Evolutionary conservation across 83 land plant species (phyloP).

Genomic region (Thuja plicata): DNA sequence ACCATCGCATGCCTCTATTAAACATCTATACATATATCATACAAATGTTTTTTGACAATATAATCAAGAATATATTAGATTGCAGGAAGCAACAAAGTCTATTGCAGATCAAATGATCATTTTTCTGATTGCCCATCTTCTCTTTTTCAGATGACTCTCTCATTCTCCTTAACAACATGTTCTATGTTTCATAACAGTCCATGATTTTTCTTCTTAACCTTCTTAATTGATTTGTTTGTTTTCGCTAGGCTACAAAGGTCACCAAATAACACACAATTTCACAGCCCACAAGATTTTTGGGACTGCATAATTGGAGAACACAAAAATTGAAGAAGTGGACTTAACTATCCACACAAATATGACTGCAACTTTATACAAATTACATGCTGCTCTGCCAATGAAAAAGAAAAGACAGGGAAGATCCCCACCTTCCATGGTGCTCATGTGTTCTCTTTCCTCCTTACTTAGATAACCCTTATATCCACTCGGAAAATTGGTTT

Average conservation of each 20-base stretch:
- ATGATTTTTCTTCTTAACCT: too few relatives aligned
- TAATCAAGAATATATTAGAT: too few relatives aligned
- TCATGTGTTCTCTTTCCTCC: constrained; percentile 5
- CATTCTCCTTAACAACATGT: not conserved
- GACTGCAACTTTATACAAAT: constrained; percentile 6
- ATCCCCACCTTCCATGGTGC: not conserved
- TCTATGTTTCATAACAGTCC: too few relatives aligned
- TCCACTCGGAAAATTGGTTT: not conserved
- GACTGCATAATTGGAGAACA: not conserved
- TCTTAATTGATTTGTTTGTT: not conserved
- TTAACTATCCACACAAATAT: constrained; percentile 6
- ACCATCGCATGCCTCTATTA: too few relatives aligned
- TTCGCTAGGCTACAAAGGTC: not conserved
- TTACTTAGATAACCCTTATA: not conserved
- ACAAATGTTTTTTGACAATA: too few relatives aligned
- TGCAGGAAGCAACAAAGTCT: too few relatives aligned
- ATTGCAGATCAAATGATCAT: too few relatives aligned
- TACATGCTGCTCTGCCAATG: constrained; percentile 14
- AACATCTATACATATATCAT: too few relatives aligned
- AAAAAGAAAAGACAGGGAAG: not conserved
- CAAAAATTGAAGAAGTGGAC: not conserved
- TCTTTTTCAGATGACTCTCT: too few relatives aligned
- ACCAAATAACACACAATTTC: not conserved
- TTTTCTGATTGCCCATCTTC: too few relatives aligned
- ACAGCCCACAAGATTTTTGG: not conserved